A percentile compares a stretch with the other conserved stretches of the same genome.
Conservation (phyloP, 2,329 filamentous ascomycete genomes). For the Sporothrix brunneoviolacea region DNA sequence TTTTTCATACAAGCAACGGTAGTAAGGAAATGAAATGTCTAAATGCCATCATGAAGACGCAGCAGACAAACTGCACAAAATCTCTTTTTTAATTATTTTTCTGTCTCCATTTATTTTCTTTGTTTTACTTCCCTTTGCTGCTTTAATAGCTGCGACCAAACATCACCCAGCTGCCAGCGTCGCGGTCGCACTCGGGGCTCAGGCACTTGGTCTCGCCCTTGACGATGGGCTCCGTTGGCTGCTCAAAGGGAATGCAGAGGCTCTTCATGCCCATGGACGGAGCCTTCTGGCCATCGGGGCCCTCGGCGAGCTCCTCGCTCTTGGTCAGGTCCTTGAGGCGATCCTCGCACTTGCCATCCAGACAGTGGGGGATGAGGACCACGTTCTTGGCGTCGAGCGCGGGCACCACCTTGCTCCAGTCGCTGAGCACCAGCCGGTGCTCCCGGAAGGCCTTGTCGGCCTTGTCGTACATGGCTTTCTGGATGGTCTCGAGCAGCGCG, state of each 20-base stretch:
- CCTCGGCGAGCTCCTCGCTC: slow-evolving; percentile 50
- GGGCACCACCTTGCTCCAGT: slow-evolving; percentile 89
- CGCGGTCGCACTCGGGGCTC: slow-evolving; percentile 73
- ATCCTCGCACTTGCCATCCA: slow-evolving; percentile 77
- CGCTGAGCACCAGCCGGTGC: slow-evolving; percentile 72
- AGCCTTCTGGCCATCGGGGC: slow-evolving; percentile 48
- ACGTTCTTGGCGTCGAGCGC: slow-evolving; percentile 89
- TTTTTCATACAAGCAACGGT: too few species aligned
- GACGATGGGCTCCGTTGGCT: slow-evolving; percentile 71
- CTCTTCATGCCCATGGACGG: slow-evolving; percentile 62
- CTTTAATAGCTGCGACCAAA: slow-evolving; percentile 69
- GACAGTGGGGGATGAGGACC: slow-evolving; percentile 84
- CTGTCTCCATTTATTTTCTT: background rate
- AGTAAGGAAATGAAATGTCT: too few species aligned
- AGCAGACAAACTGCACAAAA: background rate
- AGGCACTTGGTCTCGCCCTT: slow-evolving; percentile 83
- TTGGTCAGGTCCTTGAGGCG: slow-evolving; percentile 90
- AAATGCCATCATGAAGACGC: too few species aligned
- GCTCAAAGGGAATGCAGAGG: slow-evolving; percentile 71
- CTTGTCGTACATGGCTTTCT: slow-evolving; percentile 69
- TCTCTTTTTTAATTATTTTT: background rate
- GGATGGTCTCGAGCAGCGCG: slow-evolving; percentile 80
- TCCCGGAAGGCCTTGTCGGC: slow-evolving; percentile 72
- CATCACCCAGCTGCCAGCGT: slow-evolving; percentile 84
- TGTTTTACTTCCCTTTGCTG: background rate